Evolutionary conservation across 345 rosid genomes (phyloP).

Genomic region (Melaleuca quinquenervia): DNA sequence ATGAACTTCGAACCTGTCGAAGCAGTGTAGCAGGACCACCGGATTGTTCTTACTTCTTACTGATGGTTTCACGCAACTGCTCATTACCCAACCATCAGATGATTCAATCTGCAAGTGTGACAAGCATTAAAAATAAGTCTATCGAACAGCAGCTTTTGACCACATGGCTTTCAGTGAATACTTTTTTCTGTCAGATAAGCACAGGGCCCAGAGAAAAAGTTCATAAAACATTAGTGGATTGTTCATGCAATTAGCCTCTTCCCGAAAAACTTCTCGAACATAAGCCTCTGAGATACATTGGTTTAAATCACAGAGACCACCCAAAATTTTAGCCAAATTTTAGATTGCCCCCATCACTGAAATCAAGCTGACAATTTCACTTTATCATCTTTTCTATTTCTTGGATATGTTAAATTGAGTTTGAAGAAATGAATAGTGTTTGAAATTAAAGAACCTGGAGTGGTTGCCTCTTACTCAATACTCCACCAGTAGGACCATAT

Average conservation of each 20-base stretch:
- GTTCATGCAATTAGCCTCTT: neutral
- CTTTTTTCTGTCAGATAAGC: neutral
- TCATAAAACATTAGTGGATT: neutral
- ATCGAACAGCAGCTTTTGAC: neutral
- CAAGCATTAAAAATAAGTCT: neutral
- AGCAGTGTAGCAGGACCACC: conserved; percentile 72
- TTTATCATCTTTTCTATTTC: neutral
- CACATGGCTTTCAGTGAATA: neutral
- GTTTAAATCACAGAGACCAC: neutral
- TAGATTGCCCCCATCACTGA: neutral
- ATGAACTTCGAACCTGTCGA: conserved; percentile 57
- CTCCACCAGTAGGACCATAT: neutral
- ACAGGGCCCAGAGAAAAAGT: neutral
- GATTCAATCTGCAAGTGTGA: conserved; percentile 22
- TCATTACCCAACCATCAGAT: conserved; percentile 42
- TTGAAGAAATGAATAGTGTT: neutral
- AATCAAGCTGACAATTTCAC: neutral
- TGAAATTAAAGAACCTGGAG: neutral
- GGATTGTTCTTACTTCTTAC: conserved; percentile 29
- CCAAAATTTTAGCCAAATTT: neutral
- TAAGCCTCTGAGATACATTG: neutral
- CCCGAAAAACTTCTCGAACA: neutral
- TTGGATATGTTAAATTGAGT: neutral
- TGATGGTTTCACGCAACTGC: conserved; percentile 59
- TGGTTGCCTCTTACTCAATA: neutral